Evolutionary conservation across 805 yeast genomes (phyloP), one percentile per base, ranked within the genome.

Genomic region (Jamesozyma spencerorum): DNA sequence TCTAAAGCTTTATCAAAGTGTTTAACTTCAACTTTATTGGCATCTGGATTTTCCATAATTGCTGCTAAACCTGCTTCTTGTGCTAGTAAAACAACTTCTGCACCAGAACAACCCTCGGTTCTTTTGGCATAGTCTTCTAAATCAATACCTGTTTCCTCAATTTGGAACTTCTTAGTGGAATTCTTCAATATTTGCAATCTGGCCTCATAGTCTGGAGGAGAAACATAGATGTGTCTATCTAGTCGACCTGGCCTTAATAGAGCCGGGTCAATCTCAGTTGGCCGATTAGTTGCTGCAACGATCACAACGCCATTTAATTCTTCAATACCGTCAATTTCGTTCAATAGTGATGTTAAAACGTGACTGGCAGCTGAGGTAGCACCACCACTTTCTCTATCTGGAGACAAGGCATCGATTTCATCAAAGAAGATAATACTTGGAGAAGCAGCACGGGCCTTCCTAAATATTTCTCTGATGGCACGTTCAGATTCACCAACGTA

Each of bases 51-150:
- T 49, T 85, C 95, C 81, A 85, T 86, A 43, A 92, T 79, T 0
- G 97, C 96, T n/a, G 83, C 76, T 11, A 92, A 64, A 2, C 98
- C 98, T 0, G 97, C 96, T 60, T 90, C 97, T 59, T 88, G 97
- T 52, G 96, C 85, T 17, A 90, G 60, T 17, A 87, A 69, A 0
- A 88, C 94, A 30, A 92, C 85, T 60, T 92, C 98, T 0, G 97
- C 96, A 29, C 99, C 99, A 0, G 97, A 87, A 54, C 94, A 87
- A 0, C 98, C 97, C 0, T 82, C 90, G 0, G 96, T 84, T 5
- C 64, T 53, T 2, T 51, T 60, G 0, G 94, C 87, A 10, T 85
- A 62, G 8, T 58, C 63, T 1, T 65, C 65, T 18, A 85, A 58
- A 18, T 72, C 72, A 2, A 74, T 74, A 15, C 68, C 70, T 0